These are phyloP conservation scores for Arctostaphylos glauca DNA, from an alignment of 148 eudicot genomes.

Conservation along the genomic window DNA sequence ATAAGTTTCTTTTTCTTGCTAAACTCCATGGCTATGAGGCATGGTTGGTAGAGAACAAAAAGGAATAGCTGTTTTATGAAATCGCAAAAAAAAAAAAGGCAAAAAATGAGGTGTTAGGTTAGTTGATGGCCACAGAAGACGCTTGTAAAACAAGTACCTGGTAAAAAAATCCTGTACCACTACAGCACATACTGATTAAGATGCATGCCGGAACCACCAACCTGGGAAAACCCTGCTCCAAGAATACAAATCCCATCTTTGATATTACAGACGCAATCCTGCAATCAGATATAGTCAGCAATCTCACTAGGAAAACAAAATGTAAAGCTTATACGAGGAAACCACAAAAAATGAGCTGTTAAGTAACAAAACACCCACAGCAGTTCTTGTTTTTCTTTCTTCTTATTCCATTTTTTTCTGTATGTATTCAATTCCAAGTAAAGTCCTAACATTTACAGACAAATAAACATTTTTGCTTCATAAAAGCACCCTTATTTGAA, in stretches of 20 bases:
- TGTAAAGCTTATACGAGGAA: constrained; percentile 10
- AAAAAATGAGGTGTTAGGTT: background rate
- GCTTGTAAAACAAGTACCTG: constrained; percentile 52
- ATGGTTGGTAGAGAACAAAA: background rate
- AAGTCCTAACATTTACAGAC: background rate
- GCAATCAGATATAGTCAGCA: constrained; percentile 27
- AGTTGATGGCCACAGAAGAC: background rate
- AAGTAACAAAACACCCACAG: background rate
- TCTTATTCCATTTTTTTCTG: background rate
- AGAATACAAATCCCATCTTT: constrained; percentile 89
- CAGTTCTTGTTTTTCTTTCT: background rate
- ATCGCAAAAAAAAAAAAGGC: background rate
- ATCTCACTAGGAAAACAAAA: constrained; percentile 9
- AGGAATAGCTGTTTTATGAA: background rate
- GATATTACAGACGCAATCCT: constrained; percentile 95
- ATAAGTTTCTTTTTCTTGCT: background rate
- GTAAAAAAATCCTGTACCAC: constrained; percentile 84
- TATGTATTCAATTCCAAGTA: background rate
- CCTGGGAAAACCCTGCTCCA: constrained; percentile 88
- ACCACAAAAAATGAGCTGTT: background rate
- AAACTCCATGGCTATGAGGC: background rate
- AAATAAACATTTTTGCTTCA: background rate
- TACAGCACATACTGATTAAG: constrained; percentile 71
- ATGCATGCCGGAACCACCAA: constrained; percentile 73
- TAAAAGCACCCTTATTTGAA: background rate